These are phyloP conservation scores for Chaetomium cochliodes DNA, from an alignment of 495 filamentous ascomycete genomes.

Conservation along the genomic window DNA sequence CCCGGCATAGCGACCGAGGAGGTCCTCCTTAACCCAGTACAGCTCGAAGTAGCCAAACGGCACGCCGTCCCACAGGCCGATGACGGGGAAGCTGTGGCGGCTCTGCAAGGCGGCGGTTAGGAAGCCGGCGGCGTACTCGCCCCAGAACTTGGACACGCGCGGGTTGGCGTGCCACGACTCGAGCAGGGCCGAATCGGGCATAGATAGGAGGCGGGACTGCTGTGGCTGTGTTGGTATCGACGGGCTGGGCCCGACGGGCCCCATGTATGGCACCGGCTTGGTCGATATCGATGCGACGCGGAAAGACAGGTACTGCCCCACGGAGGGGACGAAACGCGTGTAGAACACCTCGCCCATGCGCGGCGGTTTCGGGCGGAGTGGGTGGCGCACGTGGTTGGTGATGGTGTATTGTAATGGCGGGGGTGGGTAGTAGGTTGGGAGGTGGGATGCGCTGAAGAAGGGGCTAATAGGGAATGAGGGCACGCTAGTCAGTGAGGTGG, in stretches of 20 bases:
- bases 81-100: conserved; percentile 81
- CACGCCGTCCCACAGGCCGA: conserved; percentile 91
- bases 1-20: conserved; percentile 63
- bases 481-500: conserved; percentile 38
- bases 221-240: conserved; percentile 1
- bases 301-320: conserved; percentile 84
- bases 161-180: conserved; percentile 89
- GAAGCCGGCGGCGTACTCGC: conserved; percentile 65
- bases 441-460: conserved; percentile 73
- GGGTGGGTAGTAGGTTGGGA: conserved; percentile 89
- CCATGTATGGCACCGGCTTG: conserved; percentile 53
- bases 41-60: conserved; percentile 98
- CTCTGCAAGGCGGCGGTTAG: conserved; percentile 61
- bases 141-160: conserved; percentile 81
- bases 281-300: conserved; percentile 66
- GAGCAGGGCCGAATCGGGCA: conserved; percentile 71
- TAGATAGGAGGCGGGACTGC: conserved; percentile 30
- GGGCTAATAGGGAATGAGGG: conserved; percentile 54
- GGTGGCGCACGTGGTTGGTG: conserved; percentile 78
- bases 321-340: conserved; percentile 76
- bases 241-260: conserved; percentile 47
- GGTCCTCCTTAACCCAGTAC: conserved; percentile 97
- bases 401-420: conserved; percentile 76
- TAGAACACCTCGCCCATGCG: conserved; percentile 89
- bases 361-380: conserved; percentile 83